Evolutionary conservation across 2,329 filamentous ascomycete species (phyloP).

Genomic region (Exophiala phaeomuriformis): DNA sequence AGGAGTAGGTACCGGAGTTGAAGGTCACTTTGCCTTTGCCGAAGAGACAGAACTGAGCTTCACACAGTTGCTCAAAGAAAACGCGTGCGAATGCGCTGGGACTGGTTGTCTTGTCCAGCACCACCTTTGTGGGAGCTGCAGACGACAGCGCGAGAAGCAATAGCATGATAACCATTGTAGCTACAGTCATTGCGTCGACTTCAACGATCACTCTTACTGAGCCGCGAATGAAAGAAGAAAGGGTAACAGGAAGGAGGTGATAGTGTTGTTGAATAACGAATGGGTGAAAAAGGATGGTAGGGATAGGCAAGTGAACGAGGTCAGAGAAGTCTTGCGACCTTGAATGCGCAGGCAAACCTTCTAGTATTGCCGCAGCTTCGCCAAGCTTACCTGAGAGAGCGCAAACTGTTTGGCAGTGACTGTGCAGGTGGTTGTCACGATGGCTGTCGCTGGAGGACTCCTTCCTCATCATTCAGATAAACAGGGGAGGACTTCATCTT

Average conservation of each 20-base stretch:
- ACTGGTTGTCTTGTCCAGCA: not conserved
- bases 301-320: not conserved
- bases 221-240: not conserved
- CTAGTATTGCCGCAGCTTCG: not conserved
- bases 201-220: not conserved
- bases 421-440: not conserved
- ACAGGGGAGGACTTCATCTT: not conserved
- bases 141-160: constrained; percentile 3
- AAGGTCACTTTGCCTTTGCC: constrained; percentile 10
- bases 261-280: not conserved
- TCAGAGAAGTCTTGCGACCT: not conserved
- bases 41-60: constrained; percentile 11
- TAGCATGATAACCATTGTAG: constrained; percentile 2
- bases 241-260: not conserved
- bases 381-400: not conserved
- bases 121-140: constrained; percentile 13
- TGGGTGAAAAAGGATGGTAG: not conserved
- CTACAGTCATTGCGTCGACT: not conserved
- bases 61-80: constrained; percentile 10
- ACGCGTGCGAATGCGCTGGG: not conserved
- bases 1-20: constrained; percentile 4
- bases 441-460: not conserved
- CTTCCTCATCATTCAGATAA: not conserved
- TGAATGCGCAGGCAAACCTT: not conserved
- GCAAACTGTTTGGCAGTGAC: not conserved